These are phyloP conservation scores for Elongisporangium anandrum DNA, from an alignment of 352 stramenopile species.

Conservation along the genomic window DNA sequence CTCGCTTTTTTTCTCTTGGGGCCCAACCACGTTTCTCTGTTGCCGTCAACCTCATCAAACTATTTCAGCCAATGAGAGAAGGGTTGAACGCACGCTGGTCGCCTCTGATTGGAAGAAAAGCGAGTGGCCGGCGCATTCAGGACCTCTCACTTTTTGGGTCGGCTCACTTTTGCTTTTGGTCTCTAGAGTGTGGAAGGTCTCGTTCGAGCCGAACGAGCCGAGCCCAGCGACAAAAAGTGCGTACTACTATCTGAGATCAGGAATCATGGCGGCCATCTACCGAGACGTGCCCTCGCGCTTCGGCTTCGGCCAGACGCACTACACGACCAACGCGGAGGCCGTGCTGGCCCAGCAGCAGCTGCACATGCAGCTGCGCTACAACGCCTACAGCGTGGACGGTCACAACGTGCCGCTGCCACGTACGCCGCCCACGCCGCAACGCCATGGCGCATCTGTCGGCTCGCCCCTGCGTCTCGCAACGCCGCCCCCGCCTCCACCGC, in stretches of 20 bases:
- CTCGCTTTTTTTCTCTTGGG: neutral
- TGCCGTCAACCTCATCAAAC: neutral
- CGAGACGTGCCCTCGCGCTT: constrained; percentile 55
- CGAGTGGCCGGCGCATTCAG: neutral
- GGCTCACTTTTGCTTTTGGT: neutral
- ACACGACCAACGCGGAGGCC: constrained; percentile 40
- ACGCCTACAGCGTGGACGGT: constrained; percentile 34
- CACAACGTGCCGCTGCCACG: constrained; percentile 34
- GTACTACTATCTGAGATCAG: neutral
- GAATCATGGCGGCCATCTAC: constrained; percentile 65
- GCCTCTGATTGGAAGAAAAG: neutral
- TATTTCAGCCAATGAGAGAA: neutral
- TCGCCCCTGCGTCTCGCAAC: constrained; percentile 12
- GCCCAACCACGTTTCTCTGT: neutral
- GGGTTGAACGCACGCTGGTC: neutral
- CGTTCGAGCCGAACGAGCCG: neutral
- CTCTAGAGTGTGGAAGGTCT: neutral
- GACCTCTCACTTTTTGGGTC: neutral
- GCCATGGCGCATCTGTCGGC: constrained; percentile 1
- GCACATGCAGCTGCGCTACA: constrained; percentile 41
- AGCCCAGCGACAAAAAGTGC: neutral
- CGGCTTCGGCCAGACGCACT: constrained; percentile 66
- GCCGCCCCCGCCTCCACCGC: constrained; percentile 15
- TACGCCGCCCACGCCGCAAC: constrained; percentile 16
- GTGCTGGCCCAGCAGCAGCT: constrained; percentile 43